Conservation (phyloP, 768 basidiomycete genomes). For the Clathrus columnatus region DNA sequence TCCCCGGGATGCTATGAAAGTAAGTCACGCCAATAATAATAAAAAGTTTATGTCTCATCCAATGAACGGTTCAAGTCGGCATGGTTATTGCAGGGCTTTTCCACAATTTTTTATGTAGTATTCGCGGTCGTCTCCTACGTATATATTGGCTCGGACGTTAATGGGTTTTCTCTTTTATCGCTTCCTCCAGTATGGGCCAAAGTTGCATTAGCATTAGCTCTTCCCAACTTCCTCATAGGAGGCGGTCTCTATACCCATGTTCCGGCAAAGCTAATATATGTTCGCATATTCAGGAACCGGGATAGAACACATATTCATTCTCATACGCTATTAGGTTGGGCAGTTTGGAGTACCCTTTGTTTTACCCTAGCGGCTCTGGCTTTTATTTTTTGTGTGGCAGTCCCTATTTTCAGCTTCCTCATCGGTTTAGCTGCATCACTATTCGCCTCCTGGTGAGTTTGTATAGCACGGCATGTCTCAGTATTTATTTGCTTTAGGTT, state of each 20-base stretch:
- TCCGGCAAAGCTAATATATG: slow-evolving; percentile 46
- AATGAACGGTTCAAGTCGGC: too few species aligned
- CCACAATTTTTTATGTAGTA: slow-evolving; percentile 40
- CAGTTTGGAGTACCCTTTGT: slow-evolving; percentile 37
- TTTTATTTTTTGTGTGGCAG: slow-evolving; percentile 39
- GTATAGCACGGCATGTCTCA: too few species aligned
- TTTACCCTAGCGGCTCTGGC: slow-evolving; percentile 31
- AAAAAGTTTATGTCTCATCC: too few species aligned
- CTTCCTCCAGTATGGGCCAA: slow-evolving; percentile 43
- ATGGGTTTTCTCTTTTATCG: slow-evolving; percentile 39
- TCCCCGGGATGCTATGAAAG: slow-evolving; percentile 50
- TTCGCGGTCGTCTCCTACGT: slow-evolving; percentile 39
- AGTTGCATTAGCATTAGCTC: slow-evolving; percentile 37
- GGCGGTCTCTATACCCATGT: slow-evolving; percentile 42
- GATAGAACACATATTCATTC: slow-evolving; percentile 39
- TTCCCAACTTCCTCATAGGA: slow-evolving; percentile 43
- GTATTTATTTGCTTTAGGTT: slow-evolving; percentile 7
- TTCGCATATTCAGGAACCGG: slow-evolving; percentile 44
- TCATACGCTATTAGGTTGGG: slow-evolving; percentile 44
- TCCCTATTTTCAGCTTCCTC: slow-evolving; percentile 47
- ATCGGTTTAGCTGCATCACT: slow-evolving; percentile 45
- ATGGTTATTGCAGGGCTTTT: slow-evolving; percentile 44
- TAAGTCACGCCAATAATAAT: too few species aligned
- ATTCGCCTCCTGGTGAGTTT: slow-evolving; percentile 41
- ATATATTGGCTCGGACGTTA: slow-evolving; percentile 39